Conservation (phyloP, 31 red algal genomes). For the Asparagopsis taxiformis region DNA sequence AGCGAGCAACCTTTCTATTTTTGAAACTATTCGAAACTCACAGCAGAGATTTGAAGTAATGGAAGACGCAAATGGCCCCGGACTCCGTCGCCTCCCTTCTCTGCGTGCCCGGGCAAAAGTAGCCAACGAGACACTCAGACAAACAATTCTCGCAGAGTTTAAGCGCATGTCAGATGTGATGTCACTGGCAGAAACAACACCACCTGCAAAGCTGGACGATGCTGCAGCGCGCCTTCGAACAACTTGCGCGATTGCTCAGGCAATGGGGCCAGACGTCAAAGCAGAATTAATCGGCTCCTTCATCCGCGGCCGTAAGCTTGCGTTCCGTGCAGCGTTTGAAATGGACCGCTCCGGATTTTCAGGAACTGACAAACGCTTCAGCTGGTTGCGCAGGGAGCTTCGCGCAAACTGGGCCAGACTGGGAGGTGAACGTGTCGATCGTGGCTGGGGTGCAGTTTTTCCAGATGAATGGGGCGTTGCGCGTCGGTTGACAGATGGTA, state of each 20-base stretch:
- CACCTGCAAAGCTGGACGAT: conserved; percentile 34
- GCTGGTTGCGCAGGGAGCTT: conserved; percentile 87
- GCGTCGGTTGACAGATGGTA: conserved; percentile 51
- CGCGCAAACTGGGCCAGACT: conserved; percentile 57
- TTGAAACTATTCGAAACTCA: conserved; percentile 19
- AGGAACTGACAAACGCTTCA: conserved; percentile 70
- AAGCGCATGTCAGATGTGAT: conserved; percentile 46
- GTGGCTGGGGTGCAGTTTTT: conserved; percentile 60
- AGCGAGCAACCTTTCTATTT: conserved; percentile 21
- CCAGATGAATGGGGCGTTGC: conserved; percentile 76
- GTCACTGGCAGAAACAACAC: conserved; percentile 11
- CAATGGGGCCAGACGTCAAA: conserved; percentile 41
- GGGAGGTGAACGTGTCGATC: conserved; percentile 43
- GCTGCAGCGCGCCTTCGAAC: conserved; percentile 43
- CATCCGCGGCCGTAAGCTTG: conserved; percentile 47
- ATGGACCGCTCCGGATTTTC: conserved; percentile 50
- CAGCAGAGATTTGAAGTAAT: conserved; percentile 26
- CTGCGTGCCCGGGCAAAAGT: conserved; percentile 44
- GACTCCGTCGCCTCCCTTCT: conserved; percentile 29
- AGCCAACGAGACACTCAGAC: conserved; percentile 27
- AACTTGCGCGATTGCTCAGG: conserved; percentile 67
- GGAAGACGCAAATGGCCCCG: conserved; percentile 6
- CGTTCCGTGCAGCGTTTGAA: conserved; percentile 85
- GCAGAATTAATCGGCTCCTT: conserved; percentile 57
- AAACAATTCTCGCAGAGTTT: conserved; percentile 53